A percentile compares a stretch with the other conserved stretches of the same genome.
Evolutionary conservation across 306 rosid species (phyloP).

Genomic region (Cucumis cinereus): DNA sequence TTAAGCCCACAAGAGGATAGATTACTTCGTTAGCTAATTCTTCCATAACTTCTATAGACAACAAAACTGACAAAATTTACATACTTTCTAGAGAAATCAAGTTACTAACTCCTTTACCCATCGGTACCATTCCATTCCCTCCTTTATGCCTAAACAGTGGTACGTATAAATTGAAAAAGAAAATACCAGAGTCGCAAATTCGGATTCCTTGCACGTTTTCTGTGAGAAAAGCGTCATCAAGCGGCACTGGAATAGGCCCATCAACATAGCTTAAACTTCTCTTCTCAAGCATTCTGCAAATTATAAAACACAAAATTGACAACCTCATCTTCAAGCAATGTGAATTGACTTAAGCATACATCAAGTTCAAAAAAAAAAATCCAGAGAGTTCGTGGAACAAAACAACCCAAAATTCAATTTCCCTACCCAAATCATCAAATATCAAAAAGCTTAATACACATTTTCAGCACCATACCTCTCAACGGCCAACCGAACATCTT

Average conservation of each 20-base stretch:
- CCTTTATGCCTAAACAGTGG: background rate
- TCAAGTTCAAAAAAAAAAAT: background rate
- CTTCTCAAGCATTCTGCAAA: constrained; percentile 81
- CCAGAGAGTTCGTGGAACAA: constrained; percentile 1
- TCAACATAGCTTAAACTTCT: constrained; percentile 80
- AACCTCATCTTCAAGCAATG: background rate
- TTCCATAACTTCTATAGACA: background rate
- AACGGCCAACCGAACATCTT: constrained; percentile 57
- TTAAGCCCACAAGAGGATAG: background rate
- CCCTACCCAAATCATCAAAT: background rate
- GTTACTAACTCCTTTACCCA: background rate
- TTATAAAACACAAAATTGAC: background rate
- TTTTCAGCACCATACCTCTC: constrained; percentile 33
- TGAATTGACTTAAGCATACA: background rate
- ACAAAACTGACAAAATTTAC: background rate
- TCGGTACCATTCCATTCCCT: background rate
- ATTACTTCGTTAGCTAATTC: background rate
- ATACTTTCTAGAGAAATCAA: background rate
- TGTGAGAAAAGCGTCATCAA: constrained; percentile 49
- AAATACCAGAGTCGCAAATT: constrained; percentile 63
- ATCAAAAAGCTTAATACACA: background rate
- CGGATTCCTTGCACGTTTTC: constrained; percentile 71
- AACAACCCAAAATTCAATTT: background rate
- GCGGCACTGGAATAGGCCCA: constrained; percentile 67
- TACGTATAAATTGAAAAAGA: background rate